Evolutionary conservation across 2,329 filamentous ascomycete genomes (phyloP).

Genomic region (Fusarium zealandicum): DNA sequence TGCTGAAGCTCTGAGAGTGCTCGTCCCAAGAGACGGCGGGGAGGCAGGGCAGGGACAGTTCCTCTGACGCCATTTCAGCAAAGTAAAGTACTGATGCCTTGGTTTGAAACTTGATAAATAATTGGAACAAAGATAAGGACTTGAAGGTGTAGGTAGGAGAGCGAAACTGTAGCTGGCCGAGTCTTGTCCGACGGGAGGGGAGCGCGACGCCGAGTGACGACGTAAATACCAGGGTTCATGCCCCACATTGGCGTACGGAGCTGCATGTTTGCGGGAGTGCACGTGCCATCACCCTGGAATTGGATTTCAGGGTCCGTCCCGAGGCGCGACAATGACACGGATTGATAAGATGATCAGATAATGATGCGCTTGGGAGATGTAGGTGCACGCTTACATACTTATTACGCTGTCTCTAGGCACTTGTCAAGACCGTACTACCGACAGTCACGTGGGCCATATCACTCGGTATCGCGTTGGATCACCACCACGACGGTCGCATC

Average conservation of each 20-base stretch:
- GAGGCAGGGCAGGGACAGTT: constrained; percentile 51
- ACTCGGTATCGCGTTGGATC: too few relatives aligned
- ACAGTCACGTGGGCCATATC: too few relatives aligned
- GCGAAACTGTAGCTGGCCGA: neutral
- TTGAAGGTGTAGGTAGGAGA: constrained; percentile 11
- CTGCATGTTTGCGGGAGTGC: constrained; percentile 32
- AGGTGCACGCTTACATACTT: too few relatives aligned
- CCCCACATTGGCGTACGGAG: constrained; percentile 32
- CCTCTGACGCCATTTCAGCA: constrained; percentile 48
- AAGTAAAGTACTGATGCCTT: neutral
- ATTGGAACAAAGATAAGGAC: constrained; percentile 16
- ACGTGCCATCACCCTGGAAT: constrained; percentile 34
- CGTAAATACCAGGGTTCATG: constrained; percentile 34
- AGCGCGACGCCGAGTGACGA: constrained; percentile 34
- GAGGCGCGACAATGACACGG: neutral
- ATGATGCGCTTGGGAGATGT: neutral
- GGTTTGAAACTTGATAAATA: neutral
- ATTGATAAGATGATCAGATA: constrained; percentile 38
- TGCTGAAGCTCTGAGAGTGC: constrained; percentile 49
- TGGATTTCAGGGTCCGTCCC: constrained; percentile 25
- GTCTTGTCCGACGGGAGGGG: constrained; percentile 19
- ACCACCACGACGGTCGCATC: too few relatives aligned
- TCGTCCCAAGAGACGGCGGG: constrained; percentile 50
- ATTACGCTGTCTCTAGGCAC: too few relatives aligned
- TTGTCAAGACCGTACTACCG: too few relatives aligned